These are phyloP conservation scores for Ettlia oleoabundans DNA, from an alignment of 139 green algal species.

Conservation along the genomic window DNA sequence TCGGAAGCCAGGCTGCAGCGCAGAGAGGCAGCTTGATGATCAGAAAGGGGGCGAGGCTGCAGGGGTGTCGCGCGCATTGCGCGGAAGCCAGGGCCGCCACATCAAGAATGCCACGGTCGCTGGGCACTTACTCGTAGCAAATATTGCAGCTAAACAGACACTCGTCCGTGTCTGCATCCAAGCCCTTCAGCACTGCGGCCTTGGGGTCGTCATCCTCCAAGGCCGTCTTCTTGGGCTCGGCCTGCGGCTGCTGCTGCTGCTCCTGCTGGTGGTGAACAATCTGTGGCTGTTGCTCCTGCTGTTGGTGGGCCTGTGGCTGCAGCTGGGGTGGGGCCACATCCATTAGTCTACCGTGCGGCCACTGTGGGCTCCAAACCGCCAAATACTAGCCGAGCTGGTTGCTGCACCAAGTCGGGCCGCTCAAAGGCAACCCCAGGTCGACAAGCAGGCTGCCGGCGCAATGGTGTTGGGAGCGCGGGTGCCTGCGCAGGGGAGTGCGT, in stretches of 20 bases:
- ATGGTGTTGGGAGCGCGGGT: too few relatives aligned
- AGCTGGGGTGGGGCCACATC: too few relatives aligned
- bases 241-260: neutral
- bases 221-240: neutral
- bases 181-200: conserved; percentile 9
- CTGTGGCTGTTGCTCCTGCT: neutral
- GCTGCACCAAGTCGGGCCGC: too few relatives aligned
- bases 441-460: too few relatives aligned
- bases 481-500: too few relatives aligned
- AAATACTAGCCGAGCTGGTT: too few relatives aligned
- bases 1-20: conserved; percentile 74
- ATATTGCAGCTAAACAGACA: conserved; percentile 93
- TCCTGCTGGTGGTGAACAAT: neutral
- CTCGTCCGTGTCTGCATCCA: conserved; percentile 37
- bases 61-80: too few relatives aligned
- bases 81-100: neutral
- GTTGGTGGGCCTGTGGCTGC: too few relatives aligned
- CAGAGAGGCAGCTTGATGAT: neutral
- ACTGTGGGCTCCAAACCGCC: too few relatives aligned
- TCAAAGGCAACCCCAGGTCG: too few relatives aligned
- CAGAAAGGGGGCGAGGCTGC: neutral
- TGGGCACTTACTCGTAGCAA: conserved; percentile 79
- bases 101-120: neutral
- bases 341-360: too few relatives aligned
- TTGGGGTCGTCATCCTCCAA: conserved; percentile 26